A percentile compares a stretch with the other conserved stretches of the same genome.
phyloP scores from a whole-genome alignment of 2,329 filamentous ascomycete species.

The Colletotrichum sp. region DNA sequence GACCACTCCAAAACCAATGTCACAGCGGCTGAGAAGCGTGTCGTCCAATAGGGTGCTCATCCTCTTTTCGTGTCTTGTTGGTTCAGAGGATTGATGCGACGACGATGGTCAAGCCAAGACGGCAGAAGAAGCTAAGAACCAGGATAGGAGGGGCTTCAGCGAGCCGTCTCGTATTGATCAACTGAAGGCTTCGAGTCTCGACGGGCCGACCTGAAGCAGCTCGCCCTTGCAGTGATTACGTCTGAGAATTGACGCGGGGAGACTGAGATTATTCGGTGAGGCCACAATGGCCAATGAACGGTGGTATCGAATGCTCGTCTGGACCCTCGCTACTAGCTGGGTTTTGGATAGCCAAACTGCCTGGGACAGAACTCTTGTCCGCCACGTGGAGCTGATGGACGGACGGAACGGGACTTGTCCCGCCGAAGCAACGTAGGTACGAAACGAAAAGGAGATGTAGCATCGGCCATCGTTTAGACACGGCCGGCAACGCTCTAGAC shows the following conservation, averaged over 20 bases:
- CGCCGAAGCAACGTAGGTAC: not conserved
- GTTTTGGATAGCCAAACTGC: not conserved
- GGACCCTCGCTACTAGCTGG: not conserved
- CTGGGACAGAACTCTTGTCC: not conserved
- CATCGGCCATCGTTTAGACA: not conserved
- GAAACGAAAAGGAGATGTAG: not conserved
- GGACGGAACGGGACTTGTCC: not conserved
- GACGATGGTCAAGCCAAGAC: not conserved
- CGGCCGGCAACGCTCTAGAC: not conserved
- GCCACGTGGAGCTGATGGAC: constrained; percentile 14
- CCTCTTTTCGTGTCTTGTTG: not conserved
- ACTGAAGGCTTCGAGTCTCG: not conserved
- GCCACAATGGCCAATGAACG: not conserved
- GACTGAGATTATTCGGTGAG: not conserved
- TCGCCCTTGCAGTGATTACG: not conserved
- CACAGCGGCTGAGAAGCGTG: not conserved
- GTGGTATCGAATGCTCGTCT: not conserved
- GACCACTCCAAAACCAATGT: not conserved
- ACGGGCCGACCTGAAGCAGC: not conserved
- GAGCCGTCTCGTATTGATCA: not conserved
- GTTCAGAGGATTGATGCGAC: not conserved
- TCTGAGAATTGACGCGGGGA: not conserved
- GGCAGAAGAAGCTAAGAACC: not conserved
- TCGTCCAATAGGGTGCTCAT: not conserved
- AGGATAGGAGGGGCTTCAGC: not conserved